Base-by-base conservation (phyloP, 352 stramenopile genomes). In the Globisporangium mamillatum region DNA sequence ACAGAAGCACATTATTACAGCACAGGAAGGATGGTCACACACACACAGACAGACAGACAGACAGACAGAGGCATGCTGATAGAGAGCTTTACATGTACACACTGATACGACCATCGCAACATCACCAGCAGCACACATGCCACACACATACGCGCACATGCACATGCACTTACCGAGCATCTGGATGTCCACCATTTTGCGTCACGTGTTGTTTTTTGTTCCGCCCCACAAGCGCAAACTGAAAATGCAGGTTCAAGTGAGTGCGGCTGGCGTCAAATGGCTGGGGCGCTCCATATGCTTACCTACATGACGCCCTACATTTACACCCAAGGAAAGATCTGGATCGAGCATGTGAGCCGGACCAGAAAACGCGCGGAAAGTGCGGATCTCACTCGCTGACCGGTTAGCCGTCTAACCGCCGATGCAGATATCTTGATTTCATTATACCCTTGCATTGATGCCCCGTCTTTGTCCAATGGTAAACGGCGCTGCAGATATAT, bases 171-270 rank as follows among this genome's bases (percentile, higher is more conserved):
- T 52, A 81, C 75, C 75, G 34, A 81, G 56, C 4, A 77, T 60
- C 66, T 77, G 69, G 60, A 78, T 56, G 48, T 79, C 75, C 34
- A 73, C 73, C 72, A 80, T 80, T n/a, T 25, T 18, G 25, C 41
- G n/a, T 41, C 27, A 5, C 7, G 44, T 52, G 44, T 52, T 52
- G 44, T 22, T 56, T 56, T 55, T 56, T 56, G 50, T 52, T 52
- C 44, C 44, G 22, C 44, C 18, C 44, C 44, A 44, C 34, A 36
- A 25, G 27, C 41, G 12, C 41, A 48, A 46, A 61, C 18, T 25
- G 18, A 16, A 61, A 52, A 52, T 24, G 44, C 41, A 16, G 41
- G 41, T 50, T 50, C 41, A 50, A 50, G 36, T 10, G 38, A 50
- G 12, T 38, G 38, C 18, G 38, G 14, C 14, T 52, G 44, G 6